Conservation (phyloP, 805 yeast species). For the Candida chauliodis region DNA sequence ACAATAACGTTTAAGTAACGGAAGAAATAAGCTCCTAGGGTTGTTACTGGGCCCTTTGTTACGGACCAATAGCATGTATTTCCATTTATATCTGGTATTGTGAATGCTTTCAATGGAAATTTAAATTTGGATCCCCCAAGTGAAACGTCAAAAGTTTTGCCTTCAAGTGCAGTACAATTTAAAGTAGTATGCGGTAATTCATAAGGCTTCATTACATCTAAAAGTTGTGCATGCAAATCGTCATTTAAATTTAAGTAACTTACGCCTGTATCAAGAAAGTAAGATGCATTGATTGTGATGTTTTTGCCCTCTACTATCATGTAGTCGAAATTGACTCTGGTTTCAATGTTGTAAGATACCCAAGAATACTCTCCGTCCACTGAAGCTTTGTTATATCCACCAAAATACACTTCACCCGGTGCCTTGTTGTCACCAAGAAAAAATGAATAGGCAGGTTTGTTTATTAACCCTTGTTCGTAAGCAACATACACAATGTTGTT, state of each 20-base stretch:
- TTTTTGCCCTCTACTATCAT: background rate
- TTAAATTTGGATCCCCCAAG: background rate
- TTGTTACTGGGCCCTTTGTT: background rate
- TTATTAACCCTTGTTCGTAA: background rate
- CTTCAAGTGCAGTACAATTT: constrained; percentile 1
- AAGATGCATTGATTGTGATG: background rate
- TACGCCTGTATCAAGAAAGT: background rate
- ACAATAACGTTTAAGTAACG: constrained; percentile 2
- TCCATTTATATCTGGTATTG: background rate
- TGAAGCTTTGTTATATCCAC: constrained; percentile 1
- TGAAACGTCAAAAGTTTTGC: background rate
- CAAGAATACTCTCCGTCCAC: background rate
- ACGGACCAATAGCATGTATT: background rate
- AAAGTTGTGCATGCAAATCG: background rate
- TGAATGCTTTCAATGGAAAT: constrained; percentile 4
- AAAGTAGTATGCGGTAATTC: background rate
- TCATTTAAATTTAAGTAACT: background rate
- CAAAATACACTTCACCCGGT: background rate
- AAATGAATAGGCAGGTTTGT: constrained; percentile 1
- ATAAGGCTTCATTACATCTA: background rate
- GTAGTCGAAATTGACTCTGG: background rate
- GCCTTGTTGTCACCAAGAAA: background rate
- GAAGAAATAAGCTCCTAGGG: background rate
- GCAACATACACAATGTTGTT: constrained; percentile 4
- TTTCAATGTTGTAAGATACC: background rate